Percentiles rank a stretch among this genome's conserved stretches.
phyloP scores from a whole-genome alignment of 2,329 filamentous ascomycete species.

The Fusarium chlamydosporum region DNA sequence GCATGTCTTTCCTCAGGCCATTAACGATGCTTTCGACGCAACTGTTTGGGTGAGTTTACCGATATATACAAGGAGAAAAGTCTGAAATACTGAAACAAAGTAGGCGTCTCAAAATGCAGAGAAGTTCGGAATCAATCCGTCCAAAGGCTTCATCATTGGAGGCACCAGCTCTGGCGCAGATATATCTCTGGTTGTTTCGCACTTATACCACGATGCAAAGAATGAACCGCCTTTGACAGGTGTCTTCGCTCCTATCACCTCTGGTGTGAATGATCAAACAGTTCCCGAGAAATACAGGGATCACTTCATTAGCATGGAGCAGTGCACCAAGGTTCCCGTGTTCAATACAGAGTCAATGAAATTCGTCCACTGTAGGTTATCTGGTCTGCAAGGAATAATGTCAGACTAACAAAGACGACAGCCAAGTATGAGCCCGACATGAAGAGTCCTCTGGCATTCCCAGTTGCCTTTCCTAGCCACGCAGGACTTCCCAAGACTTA shows the following conservation, averaged over 20 bases:
- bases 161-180: conserved; percentile 52
- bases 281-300: conserved; percentile 52
- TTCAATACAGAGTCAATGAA: conserved; percentile 44
- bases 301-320: conserved; percentile 50
- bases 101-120: conserved; percentile 41
- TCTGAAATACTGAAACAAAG: conserved; percentile 3
- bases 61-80: too few relatives aligned
- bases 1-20: conserved; percentile 49
- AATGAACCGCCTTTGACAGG: conserved; percentile 49
- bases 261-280: conserved; percentile 38
- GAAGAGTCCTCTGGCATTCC: conserved; percentile 47
- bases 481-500: conserved; percentile 52
- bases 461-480: conserved; percentile 43
- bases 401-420: conserved; percentile 20
- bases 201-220: conserved; percentile 42
- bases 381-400: background rate
- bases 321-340: conserved; percentile 48
- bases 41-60: conserved; percentile 45
- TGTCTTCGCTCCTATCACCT: conserved; percentile 46
- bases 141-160: conserved; percentile 44
- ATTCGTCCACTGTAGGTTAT: conserved; percentile 45
- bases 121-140: conserved; percentile 47
- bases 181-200: conserved; percentile 48
- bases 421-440: conserved; percentile 48
- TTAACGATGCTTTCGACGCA: conserved; percentile 51